These are phyloP conservation scores for Trametes meyenii DNA, from an alignment of 768 basidiomycete genomes.

Conservation along the genomic window DNA sequence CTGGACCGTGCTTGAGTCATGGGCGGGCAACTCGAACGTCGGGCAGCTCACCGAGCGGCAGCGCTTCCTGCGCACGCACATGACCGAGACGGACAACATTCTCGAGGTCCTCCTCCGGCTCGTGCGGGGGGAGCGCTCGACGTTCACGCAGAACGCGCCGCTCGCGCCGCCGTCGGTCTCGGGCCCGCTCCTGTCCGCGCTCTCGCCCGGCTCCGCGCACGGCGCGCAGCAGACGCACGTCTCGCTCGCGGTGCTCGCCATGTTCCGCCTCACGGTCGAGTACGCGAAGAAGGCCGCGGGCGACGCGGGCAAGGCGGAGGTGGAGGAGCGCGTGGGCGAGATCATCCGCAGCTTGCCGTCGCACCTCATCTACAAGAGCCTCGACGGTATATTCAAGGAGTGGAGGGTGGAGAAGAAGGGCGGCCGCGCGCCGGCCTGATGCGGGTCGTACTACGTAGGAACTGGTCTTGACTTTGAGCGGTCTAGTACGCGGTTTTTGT, in stretches of 20 bases:
- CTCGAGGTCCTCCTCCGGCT: conserved; percentile 92
- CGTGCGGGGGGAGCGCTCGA: conserved; percentile 85
- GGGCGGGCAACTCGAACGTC: conserved; percentile 83
- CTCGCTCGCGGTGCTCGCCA: conserved; percentile 87
- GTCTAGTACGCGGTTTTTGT: conserved; percentile 11
- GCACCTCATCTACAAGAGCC: conserved; percentile 83
- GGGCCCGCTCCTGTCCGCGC: conserved; percentile 70
- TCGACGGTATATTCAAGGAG: conserved; percentile 95
- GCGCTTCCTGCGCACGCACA: conserved; percentile 86
- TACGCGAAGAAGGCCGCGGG: conserved; percentile 74
- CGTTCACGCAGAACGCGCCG: conserved; percentile 65
- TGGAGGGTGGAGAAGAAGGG: conserved; percentile 86
- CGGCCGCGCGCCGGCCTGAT: conserved; percentile 37
- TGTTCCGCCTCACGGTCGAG: conserved; percentile 84
- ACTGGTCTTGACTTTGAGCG: neutral
- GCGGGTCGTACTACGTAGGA: neutral
- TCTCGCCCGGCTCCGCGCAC: conserved; percentile 77
- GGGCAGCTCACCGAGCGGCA: conserved; percentile 78
- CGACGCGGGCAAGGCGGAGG: conserved; percentile 69
- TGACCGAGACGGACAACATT: conserved; percentile 84
- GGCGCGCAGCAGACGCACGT: conserved; percentile 92
- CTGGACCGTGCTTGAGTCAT: conserved; percentile 85
- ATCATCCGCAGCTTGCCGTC: conserved; percentile 89
- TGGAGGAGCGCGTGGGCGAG: conserved; percentile 80
- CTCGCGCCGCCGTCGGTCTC: conserved; percentile 65